Evolutionary conservation across 306 rosid species (phyloP).

Genomic region (Albizia julibrissin): DNA sequence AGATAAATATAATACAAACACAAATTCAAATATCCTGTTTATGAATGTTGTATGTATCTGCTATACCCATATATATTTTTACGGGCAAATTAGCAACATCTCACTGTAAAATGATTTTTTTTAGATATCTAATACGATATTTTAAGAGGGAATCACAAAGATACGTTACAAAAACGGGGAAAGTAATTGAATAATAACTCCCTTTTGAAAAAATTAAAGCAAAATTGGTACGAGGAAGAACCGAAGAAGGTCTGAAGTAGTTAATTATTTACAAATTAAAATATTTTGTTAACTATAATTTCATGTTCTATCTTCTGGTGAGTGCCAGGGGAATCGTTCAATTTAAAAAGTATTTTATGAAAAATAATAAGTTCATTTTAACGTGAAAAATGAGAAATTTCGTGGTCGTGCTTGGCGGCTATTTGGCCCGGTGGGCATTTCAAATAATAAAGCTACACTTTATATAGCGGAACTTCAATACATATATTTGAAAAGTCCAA

Average conservation of each 20-base stretch:
- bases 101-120: not conserved
- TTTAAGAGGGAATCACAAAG: not conserved
- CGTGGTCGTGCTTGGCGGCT: not conserved
- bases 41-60: not conserved
- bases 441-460: not conserved
- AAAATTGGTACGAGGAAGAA: not conserved
- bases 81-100: not conserved
- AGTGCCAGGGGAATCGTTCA: not conserved
- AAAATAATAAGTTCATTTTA: not conserved
- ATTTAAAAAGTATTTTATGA: not conserved
- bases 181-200: not conserved
- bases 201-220: not conserved
- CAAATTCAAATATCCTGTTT: not conserved
- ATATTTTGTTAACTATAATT: no score
- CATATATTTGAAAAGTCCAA: not conserved
- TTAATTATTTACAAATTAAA: not conserved
- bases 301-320: not conserved
- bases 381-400: not conserved
- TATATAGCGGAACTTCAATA: not conserved
- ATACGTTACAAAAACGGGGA: not conserved
- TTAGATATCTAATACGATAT: not conserved
- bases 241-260: not conserved
- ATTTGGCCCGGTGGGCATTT: not conserved
- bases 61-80: not conserved
- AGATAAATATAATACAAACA: not conserved